These are phyloP conservation scores for Tephrocybe sp. DNA, from an alignment of 768 basidiomycete species.

Conservation along the genomic window DNA sequence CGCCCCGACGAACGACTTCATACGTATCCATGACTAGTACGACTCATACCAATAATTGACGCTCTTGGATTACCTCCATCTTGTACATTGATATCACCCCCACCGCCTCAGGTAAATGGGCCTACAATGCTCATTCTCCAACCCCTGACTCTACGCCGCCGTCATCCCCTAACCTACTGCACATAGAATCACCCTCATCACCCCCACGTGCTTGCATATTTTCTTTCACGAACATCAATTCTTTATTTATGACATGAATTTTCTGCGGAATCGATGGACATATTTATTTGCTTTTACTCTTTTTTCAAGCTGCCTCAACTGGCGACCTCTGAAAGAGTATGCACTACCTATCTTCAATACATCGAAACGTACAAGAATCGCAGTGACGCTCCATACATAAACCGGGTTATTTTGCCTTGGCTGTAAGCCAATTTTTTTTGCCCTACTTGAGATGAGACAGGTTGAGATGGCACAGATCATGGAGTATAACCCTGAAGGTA, in stretches of 20 bases:
- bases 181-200: constrained; percentile 10
- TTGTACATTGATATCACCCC: constrained; percentile 2
- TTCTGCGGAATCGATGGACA: constrained; percentile 12
- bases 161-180: background rate
- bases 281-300: constrained; percentile 4
- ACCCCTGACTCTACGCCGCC: background rate
- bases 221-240: constrained; percentile 9
- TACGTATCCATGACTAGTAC: constrained; percentile 2
- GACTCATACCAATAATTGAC: constrained; percentile 5
- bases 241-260: constrained; percentile 15
- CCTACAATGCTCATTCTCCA: background rate
- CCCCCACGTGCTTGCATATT: constrained; percentile 18
- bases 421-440: too few species aligned
- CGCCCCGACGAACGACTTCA: constrained; percentile 2
- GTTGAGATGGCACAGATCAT: too few species aligned
- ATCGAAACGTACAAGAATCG: too few species aligned
- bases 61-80: background rate
- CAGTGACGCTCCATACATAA: too few species aligned
- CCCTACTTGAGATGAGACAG: too few species aligned
- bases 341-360: background rate
- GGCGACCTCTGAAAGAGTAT: background rate
- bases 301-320: background rate
- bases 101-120: background rate
- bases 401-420: too few species aligned
- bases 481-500: too few species aligned